These are phyloP conservation scores for Paraconiothyrium brasiliense DNA, from an alignment of 2,329 filamentous ascomycete species.

Conservation along the genomic window DNA sequence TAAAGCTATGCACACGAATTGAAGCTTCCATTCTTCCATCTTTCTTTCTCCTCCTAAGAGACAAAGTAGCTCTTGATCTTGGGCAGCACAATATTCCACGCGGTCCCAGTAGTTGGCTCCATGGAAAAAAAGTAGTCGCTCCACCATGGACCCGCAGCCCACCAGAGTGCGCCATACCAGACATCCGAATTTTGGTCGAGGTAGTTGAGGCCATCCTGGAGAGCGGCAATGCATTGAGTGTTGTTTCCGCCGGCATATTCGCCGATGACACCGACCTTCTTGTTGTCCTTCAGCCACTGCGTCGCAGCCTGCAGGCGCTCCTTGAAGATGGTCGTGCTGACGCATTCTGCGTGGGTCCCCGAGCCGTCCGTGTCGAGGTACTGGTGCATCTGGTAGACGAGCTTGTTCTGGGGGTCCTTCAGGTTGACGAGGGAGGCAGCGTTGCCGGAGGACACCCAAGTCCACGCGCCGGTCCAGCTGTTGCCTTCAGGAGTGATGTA, in stretches of 20 bases:
- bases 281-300: slow-evolving; percentile 63
- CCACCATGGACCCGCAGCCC: slow-evolving; percentile 66
- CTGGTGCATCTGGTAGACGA: slow-evolving; percentile 71
- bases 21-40: background rate
- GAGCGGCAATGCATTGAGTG: slow-evolving; percentile 58
- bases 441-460: slow-evolving; percentile 61
- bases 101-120: slow-evolving; percentile 59
- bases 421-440: slow-evolving; percentile 56
- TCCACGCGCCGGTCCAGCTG: slow-evolving; percentile 57
- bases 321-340: slow-evolving; percentile 62
- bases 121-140: slow-evolving; percentile 59
- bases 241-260: slow-evolving; percentile 66
- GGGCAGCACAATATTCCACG: slow-evolving; percentile 49
- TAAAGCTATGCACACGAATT: slow-evolving; percentile 21
- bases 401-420: slow-evolving; percentile 62
- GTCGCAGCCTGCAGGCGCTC: slow-evolving; percentile 63
- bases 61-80: slow-evolving; percentile 49
- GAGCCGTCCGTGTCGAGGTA: slow-evolving; percentile 67
- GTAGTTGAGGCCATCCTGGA: slow-evolving; percentile 61
- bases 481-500: slow-evolving; percentile 70
- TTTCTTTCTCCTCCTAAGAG: background rate
- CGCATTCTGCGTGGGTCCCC: slow-evolving; percentile 62
- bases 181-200: slow-evolving; percentile 61
- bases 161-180: slow-evolving; percentile 64
- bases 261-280: slow-evolving; percentile 63